These are phyloP conservation scores for Dipodascus geniculatus DNA, from an alignment of 805 yeast species.

Conservation along the genomic window DNA sequence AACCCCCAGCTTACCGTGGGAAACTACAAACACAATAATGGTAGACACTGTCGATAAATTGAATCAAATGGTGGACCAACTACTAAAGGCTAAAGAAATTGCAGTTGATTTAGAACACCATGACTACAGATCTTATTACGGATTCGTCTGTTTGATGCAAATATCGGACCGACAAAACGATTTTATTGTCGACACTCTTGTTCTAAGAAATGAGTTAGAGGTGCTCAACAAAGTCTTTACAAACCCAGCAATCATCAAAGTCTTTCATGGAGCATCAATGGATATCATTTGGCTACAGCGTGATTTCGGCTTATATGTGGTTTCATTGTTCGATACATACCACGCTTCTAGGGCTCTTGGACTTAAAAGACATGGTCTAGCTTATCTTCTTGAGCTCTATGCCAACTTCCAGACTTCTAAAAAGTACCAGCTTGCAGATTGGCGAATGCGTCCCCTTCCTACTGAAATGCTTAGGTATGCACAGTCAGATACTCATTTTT, in stretches of 20 bases:
- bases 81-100: slow-evolving; percentile 44
- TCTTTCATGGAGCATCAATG: slow-evolving; percentile 94
- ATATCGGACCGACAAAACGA: slow-evolving; percentile 72
- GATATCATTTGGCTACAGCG: slow-evolving; percentile 96
- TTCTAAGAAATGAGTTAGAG: slow-evolving; percentile 59
- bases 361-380: slow-evolving; percentile 72
- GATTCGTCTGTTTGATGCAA: slow-evolving; percentile 88
- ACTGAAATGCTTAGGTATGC: slow-evolving; percentile 75
- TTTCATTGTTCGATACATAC: slow-evolving; percentile 82
- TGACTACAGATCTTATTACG: slow-evolving; percentile 80
- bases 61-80: slow-evolving; percentile 39
- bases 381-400: slow-evolving; percentile 66
- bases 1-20: slow-evolving; percentile 52
- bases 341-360: slow-evolving; percentile 78
- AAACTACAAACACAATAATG: slow-evolving; percentile 45
- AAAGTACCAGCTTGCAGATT: slow-evolving; percentile 91
- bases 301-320: slow-evolving; percentile 85
- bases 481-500: slow-evolving; percentile 87
- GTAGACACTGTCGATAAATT: slow-evolving; percentile 50
- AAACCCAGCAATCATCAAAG: slow-evolving; percentile 70
- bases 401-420: slow-evolving; percentile 84
- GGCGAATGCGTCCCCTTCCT: slow-evolving; percentile 84
- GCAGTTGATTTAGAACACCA: slow-evolving; percentile 97
- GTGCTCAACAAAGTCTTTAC: slow-evolving; percentile 65
- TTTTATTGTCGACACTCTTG: slow-evolving; percentile 77